Conservation (phyloP, 768 basidiomycete genomes). For the Clitopilus hobsonii region DNA sequence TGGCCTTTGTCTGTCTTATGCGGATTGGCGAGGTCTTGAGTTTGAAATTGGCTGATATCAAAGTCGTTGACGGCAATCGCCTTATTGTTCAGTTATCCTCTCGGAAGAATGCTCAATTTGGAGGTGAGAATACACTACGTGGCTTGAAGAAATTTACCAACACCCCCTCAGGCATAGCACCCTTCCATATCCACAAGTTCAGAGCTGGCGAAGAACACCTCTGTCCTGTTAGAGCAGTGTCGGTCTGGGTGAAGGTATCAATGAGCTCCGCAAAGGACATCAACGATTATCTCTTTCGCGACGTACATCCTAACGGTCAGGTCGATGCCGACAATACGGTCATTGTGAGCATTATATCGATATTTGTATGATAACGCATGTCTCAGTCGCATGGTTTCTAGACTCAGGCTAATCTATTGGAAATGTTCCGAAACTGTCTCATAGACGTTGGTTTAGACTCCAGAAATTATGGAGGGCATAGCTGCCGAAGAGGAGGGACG, state of each 20-base stretch:
- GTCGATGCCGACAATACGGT: background rate
- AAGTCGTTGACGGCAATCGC: background rate
- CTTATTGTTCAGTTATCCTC: background rate
- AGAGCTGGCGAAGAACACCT: background rate
- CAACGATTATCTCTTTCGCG: background rate
- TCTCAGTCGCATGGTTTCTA: background rate
- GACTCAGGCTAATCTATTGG: background rate
- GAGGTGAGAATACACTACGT: background rate
- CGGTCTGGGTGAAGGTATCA: background rate
- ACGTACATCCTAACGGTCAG: background rate
- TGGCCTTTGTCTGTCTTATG: background rate
- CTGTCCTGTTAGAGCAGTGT: background rate
- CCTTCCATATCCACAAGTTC: background rate
- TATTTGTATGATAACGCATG: background rate
- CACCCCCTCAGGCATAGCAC: background rate
- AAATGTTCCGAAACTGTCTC: background rate
- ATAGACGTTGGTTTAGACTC: background rate
- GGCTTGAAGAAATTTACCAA: background rate
- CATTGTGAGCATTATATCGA: background rate
- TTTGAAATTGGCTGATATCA: no score
- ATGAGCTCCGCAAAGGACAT: background rate
- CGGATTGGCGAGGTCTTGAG: background rate
- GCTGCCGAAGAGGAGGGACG: background rate
- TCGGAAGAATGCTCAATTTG: background rate
- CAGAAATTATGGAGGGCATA: background rate